These are phyloP conservation scores for Lycium ferocissimum DNA, from an alignment of 257 asterid species.

Conservation along the genomic window DNA sequence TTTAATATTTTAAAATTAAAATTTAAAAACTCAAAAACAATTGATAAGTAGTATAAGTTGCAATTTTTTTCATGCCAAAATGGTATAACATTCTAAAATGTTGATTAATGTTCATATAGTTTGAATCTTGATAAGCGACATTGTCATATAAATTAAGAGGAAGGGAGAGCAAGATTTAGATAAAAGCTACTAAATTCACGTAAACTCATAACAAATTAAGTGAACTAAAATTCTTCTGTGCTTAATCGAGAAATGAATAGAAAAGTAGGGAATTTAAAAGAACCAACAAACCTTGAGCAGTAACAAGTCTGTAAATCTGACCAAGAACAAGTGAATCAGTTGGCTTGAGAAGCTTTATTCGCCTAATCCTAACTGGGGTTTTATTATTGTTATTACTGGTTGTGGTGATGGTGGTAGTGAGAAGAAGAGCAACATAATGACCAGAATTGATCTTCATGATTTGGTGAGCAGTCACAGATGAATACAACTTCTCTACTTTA, in stretches of 20 bases:
- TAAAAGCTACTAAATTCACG: background rate
- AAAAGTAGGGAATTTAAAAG: background rate
- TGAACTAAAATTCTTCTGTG: background rate
- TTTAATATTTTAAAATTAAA: no score
- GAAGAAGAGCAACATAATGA: slow-evolving; percentile 90
- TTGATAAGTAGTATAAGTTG: no score
- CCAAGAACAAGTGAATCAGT: slow-evolving; percentile 80
- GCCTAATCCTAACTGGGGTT: slow-evolving; percentile 62
- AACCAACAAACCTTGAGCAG: slow-evolving; percentile 64
- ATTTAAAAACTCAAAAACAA: no score
- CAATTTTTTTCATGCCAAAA: no score
- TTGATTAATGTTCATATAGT: no score
- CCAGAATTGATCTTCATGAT: slow-evolving; percentile 85
- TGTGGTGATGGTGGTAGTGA: slow-evolving; percentile 71
- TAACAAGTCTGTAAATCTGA: slow-evolving; percentile 82
- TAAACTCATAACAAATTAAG: background rate
- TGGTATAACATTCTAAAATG: no score
- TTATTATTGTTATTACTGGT: slow-evolving; percentile 22
- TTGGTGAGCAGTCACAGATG: slow-evolving; percentile 61
- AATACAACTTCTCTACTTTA: slow-evolving; percentile 61
- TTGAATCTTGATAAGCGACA: no score
- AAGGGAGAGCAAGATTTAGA: no score
- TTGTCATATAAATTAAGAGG: no score
- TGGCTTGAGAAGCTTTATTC: slow-evolving; percentile 84
- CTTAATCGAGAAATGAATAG: background rate